These are phyloP conservation scores for Arbutus unedo DNA, from an alignment of 148 eudicot genomes.

Conservation along the genomic window DNA sequence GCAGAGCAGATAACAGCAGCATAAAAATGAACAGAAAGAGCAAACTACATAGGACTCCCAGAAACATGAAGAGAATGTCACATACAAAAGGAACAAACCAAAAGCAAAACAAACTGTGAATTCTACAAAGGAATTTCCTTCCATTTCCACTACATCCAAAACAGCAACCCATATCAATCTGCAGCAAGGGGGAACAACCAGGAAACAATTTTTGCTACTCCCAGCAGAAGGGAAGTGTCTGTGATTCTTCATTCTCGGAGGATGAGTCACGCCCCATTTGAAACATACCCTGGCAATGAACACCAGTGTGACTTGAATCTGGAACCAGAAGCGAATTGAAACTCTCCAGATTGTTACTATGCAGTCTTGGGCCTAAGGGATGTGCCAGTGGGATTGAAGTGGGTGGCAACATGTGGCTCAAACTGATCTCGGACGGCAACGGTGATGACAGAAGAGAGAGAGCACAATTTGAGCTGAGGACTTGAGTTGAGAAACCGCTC, in stretches of 20 bases:
- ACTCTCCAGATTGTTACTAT: background rate
- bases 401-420: constrained; percentile 10
- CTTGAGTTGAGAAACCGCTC: constrained; percentile 22
- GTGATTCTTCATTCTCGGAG: constrained; percentile 16
- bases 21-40: background rate
- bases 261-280: constrained; percentile 11
- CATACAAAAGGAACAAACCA: background rate
- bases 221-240: constrained; percentile 31
- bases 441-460: constrained; percentile 38
- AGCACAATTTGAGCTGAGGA: constrained; percentile 25
- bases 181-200: background rate
- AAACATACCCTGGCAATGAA: constrained; percentile 20
- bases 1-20: background rate
- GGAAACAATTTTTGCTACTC: constrained; percentile 10
- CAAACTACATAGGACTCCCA: background rate
- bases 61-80: background rate
- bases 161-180: background rate
- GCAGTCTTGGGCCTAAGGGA: constrained; percentile 13
- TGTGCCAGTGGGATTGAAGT: background rate
- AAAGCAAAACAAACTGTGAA: background rate
- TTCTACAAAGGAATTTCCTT: background rate
- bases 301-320: constrained; percentile 9
- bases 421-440: constrained; percentile 11
- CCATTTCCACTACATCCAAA: background rate
- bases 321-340: constrained; percentile 16